Evolutionary conservation across 352 stramenopile genomes (phyloP).

Genomic region (Phytophthora aleatoria): DNA sequence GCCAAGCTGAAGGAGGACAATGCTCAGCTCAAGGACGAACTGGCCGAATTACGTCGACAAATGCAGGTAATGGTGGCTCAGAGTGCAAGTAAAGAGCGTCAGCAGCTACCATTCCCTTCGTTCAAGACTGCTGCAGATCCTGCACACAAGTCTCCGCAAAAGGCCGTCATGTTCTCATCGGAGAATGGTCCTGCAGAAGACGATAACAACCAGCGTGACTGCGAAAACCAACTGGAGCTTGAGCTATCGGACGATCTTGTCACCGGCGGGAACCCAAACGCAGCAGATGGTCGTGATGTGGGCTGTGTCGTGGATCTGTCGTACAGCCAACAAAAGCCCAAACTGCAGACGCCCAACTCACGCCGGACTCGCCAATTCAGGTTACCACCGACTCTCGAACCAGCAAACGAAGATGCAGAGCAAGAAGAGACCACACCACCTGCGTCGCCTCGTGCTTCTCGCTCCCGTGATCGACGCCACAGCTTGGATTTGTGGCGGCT

Average conservation of each 20-base stretch:
- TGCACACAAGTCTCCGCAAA: slow-evolving; percentile 20
- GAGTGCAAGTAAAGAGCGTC: slow-evolving; percentile 24
- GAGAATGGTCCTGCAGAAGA: slow-evolving; percentile 11
- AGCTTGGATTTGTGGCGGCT: slow-evolving; percentile 58
- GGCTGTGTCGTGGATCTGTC: slow-evolving; percentile 37
- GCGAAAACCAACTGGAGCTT: slow-evolving; percentile 38
- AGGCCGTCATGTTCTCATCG: slow-evolving; percentile 20
- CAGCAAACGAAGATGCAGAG: slow-evolving; percentile 28
- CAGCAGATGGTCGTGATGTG: slow-evolving; percentile 32
- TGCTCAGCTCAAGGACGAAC: slow-evolving; percentile 65
- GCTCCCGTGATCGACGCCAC: slow-evolving; percentile 44
- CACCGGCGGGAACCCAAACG: slow-evolving; percentile 47
- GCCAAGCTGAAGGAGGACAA: slow-evolving; percentile 79
- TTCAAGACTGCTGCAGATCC: slow-evolving; percentile 19
- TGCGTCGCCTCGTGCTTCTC: slow-evolving; percentile 34
- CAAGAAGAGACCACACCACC: slow-evolving; percentile 22
- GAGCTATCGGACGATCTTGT: slow-evolving; percentile 28
- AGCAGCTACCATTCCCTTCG: slow-evolving; percentile 17
- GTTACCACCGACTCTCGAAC: slow-evolving; percentile 29
- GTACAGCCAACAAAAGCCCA: slow-evolving; percentile 37
- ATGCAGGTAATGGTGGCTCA: slow-evolving; percentile 52
- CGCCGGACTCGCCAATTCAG: slow-evolving; percentile 31
- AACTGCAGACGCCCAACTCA: slow-evolving; percentile 45
- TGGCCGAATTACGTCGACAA: slow-evolving; percentile 61
- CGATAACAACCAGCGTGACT: slow-evolving; percentile 28